Evolutionary conservation across 805 yeast species (phyloP).

Genomic region (Pichia rugopelliculosa): DNA sequence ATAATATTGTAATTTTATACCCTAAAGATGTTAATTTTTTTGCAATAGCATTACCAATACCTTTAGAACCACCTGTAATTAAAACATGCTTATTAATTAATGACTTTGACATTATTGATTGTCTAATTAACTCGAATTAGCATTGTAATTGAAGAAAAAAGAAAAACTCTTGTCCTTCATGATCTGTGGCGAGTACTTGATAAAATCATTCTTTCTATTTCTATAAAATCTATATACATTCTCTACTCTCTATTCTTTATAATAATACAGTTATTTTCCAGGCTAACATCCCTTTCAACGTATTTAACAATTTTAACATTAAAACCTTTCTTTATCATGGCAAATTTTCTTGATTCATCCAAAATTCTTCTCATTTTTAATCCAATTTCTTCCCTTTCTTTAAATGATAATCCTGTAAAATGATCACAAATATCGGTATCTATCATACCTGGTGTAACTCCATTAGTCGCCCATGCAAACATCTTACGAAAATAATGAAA

Average conservation of each 20-base stretch:
- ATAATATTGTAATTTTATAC: constrained; percentile 41
- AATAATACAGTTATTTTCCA: constrained; percentile 48
- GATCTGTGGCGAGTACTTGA: too few species aligned
- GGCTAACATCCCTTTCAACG: constrained; percentile 47
- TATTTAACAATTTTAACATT: constrained; percentile 50
- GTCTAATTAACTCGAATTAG: too few species aligned
- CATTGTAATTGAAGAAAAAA: too few species aligned
- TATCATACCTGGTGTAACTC: constrained; percentile 37
- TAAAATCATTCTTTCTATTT: too few species aligned
- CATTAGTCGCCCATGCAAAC: constrained; percentile 88
- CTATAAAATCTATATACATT: background rate
- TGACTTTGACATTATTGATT: background rate
- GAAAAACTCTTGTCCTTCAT: too few species aligned
- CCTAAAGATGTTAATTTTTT: constrained; percentile 42
- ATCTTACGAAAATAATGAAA: constrained; percentile 43
- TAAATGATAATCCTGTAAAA: constrained; percentile 36
- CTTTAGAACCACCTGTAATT: constrained; percentile 65
- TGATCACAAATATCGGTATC: constrained; percentile 37
- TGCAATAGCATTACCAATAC: constrained; percentile 58
- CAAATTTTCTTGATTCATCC: constrained; percentile 61
- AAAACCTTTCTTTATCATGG: constrained; percentile 36
- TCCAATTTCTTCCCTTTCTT: constrained; percentile 56
- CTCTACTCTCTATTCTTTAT: constrained; percentile 8
- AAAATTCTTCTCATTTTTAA: constrained; percentile 60
- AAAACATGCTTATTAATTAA: constrained; percentile 31